Conservation (phyloP, 176 grass and related monocot genomes). For the Lolium perenne region DNA sequence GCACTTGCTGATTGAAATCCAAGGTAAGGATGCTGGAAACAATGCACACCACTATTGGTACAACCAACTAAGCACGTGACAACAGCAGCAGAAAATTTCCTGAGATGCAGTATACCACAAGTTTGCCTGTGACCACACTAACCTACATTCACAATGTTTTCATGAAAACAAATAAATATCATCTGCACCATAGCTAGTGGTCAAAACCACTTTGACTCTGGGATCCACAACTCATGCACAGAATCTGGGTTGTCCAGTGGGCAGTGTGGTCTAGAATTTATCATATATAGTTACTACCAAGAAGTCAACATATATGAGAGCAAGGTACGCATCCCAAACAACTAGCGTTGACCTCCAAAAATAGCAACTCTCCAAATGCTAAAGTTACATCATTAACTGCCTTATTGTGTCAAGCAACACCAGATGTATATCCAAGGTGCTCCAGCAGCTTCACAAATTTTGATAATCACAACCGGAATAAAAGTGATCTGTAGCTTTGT, state of each 20-base stretch:
- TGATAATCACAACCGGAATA: slow-evolving; percentile 45
- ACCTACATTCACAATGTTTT: slow-evolving; percentile 41
- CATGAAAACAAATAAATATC: slow-evolving; percentile 27
- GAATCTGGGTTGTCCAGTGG: slow-evolving; percentile 13
- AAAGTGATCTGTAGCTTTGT: slow-evolving; percentile 10
- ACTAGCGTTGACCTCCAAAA: slow-evolving; percentile 27
- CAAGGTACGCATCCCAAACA: slow-evolving; percentile 20
- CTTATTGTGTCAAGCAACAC: slow-evolving; percentile 21
- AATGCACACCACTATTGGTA: slow-evolving; percentile 20
- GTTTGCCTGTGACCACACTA: slow-evolving; percentile 37
- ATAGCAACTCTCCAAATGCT: slow-evolving; percentile 30
- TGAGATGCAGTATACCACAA: slow-evolving; percentile 22
- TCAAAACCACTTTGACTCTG: slow-evolving; percentile 30
- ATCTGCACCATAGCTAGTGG: slow-evolving; percentile 12
- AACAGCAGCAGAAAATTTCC: slow-evolving; percentile 40
- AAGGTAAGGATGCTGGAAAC: slow-evolving; percentile 11
- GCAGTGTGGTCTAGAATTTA: slow-evolving; percentile 17
- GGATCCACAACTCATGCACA: slow-evolving; percentile 5
- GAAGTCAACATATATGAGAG: not conserved
- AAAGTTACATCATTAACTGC: slow-evolving; percentile 33
- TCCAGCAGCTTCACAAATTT: slow-evolving; percentile 42
- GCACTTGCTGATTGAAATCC: slow-evolving; percentile 29
- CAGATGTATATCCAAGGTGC: slow-evolving; percentile 27
- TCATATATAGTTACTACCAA: slow-evolving; percentile 23
- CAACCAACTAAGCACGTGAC: slow-evolving; percentile 7